Evolutionary conservation across 495 filamentous ascomycete species (phyloP).

Genomic region (Penicillium simplicissimum): DNA sequence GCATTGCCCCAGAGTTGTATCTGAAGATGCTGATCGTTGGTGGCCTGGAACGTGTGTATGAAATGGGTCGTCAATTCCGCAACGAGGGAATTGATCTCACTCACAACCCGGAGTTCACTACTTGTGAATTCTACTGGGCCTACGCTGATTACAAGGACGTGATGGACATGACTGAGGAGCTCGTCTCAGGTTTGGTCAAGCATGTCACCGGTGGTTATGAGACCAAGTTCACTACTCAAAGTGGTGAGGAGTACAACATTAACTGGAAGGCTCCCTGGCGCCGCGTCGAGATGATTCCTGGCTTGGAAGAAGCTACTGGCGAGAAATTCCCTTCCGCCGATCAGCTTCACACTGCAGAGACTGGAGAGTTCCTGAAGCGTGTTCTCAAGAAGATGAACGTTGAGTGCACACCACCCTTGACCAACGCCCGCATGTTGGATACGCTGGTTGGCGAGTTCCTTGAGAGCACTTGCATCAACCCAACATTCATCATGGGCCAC

Average conservation of each 20-base stretch:
- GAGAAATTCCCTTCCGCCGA: slow-evolving; percentile 90
- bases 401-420: slow-evolving; percentile 85
- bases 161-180: slow-evolving; percentile 91
- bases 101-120: slow-evolving; percentile 98
- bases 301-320: slow-evolving; percentile 82
- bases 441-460: slow-evolving; percentile 96
- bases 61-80: slow-evolving; percentile 87
- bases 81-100: slow-evolving; percentile 97
- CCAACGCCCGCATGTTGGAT: slow-evolving; percentile 97
- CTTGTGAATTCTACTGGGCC: slow-evolving; percentile 95
- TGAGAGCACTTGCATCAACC: slow-evolving; percentile 90
- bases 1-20: slow-evolving; percentile 92
- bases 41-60: slow-evolving; percentile 88
- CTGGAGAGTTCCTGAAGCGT: slow-evolving; percentile 79
- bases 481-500: slow-evolving; percentile 92
- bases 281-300: slow-evolving; percentile 94
- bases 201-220: slow-evolving; percentile 79
- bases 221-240: slow-evolving; percentile 79
- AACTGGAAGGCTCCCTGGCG: slow-evolving; percentile 98
- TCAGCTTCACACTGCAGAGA: slow-evolving; percentile 86
- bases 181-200: slow-evolving; percentile 91
- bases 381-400: slow-evolving; percentile 87
- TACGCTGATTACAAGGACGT: slow-evolving; percentile 92
- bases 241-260: slow-evolving; percentile 80
- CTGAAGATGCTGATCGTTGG: slow-evolving; percentile 96